A percentile compares a stretch with the other conserved stretches of the same genome.
phyloP scores from a whole-genome alignment of 2,329 filamentous ascomycete species.

The Seiridium unicorne region DNA sequence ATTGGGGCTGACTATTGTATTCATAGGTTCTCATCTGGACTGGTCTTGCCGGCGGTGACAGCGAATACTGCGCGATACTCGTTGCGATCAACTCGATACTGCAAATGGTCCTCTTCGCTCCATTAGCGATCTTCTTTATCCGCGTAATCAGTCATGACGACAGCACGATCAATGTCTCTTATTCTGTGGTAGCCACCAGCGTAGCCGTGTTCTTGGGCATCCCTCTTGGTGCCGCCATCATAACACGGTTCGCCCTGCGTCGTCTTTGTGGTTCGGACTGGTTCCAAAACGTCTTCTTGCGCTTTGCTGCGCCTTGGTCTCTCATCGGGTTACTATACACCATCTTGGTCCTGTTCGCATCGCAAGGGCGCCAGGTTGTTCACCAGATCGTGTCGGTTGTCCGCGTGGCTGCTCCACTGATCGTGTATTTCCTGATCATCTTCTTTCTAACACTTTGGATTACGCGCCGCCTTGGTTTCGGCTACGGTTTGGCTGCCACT shows the following conservation, averaged over 20 bases:
- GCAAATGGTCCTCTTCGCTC: conserved; percentile 72
- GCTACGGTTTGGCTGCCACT: conserved; percentile 68
- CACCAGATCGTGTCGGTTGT: conserved; percentile 82
- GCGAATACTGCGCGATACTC: conserved; percentile 79
- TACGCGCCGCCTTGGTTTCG: conserved; percentile 66
- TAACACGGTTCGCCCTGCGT: conserved; percentile 67
- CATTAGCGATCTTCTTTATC: conserved; percentile 68
- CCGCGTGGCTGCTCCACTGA: conserved; percentile 74
- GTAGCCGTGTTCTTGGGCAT: conserved; percentile 86
- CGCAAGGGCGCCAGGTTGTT: conserved; percentile 73
- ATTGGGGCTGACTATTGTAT: not conserved
- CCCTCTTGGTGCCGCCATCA: conserved; percentile 74
- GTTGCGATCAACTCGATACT: conserved; percentile 74
- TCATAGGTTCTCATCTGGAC: conserved; percentile 67
- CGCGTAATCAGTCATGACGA: conserved; percentile 58
- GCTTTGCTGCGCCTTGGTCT: conserved; percentile 68
- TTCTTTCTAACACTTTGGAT: conserved; percentile 69
- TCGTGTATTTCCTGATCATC: conserved; percentile 77
- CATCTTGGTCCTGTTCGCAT: conserved; percentile 81
- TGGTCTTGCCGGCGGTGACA: conserved; percentile 71
- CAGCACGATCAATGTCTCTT: conserved; percentile 42
- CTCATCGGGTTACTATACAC: conserved; percentile 84
- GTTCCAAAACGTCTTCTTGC: conserved; percentile 71
- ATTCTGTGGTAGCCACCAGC: conserved; percentile 70
- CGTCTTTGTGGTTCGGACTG: conserved; percentile 50